A percentile compares a stretch with the other conserved stretches of the same genome.
These are phyloP conservation scores for Ajuga reptans DNA, from an alignment of 305 asterid genomes.

Conservation along the genomic window DNA sequence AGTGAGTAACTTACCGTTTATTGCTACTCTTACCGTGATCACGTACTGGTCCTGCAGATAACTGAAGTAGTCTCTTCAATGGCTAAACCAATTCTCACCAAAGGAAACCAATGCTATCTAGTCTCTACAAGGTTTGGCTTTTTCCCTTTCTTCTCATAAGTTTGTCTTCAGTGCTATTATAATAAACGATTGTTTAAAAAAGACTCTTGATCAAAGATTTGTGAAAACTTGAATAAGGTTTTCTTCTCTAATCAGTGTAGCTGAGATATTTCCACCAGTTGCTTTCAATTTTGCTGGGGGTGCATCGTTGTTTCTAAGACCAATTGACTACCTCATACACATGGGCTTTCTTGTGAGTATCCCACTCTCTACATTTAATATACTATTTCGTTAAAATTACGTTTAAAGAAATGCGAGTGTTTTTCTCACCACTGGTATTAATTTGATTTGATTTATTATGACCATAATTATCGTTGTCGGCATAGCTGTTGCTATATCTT, in stretches of 20 bases:
- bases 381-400: conserved; percentile 9
- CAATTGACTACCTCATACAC: conserved; percentile 67
- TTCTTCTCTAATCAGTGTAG: conserved; percentile 40
- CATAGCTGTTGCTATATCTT: not conserved
- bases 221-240: conserved; percentile 6
- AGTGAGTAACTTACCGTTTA: not conserved
- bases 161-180: not conserved
- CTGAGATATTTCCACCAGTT: conserved; percentile 64
- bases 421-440: not conserved
- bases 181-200: not conserved
- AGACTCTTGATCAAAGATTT: not conserved
- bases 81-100: conserved; percentile 40
- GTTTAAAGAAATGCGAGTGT: not conserved
- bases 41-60: conserved; percentile 40
- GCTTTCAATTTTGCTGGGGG: conserved; percentile 72
- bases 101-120: conserved; percentile 62
- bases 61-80: conserved; percentile 55
- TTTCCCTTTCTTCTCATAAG: not conserved
- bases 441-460: not conserved
- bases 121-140: conserved; percentile 46
- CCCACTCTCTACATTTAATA: conserved; percentile 1
- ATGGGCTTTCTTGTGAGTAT: conserved; percentile 59
- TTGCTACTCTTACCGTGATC: conserved; percentile 10
- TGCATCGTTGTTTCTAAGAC: conserved; percentile 65
- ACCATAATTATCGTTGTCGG: not conserved